Base-by-base conservation (phyloP, 257 asterid genomes). In the Gentiana straminea region DNA sequence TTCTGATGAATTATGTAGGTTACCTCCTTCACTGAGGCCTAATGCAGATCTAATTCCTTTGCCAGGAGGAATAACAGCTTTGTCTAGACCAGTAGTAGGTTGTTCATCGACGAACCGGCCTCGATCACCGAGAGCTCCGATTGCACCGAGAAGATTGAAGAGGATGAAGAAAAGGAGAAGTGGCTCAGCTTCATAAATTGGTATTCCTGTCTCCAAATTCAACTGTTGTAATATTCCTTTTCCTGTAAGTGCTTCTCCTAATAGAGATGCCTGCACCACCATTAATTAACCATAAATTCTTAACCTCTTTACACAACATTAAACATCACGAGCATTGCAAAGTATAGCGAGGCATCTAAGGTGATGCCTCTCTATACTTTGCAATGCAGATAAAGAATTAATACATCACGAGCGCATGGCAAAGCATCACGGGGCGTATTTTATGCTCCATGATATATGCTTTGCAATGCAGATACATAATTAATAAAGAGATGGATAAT, bases 171-270 rank as follows among this genome's bases (percentile, higher is more conserved):
- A 86, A 34, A 91, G 82, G 48, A 78, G 73, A 48, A 78, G 81
- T 24, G 84, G 84, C 65, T 78, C 84, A 33, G 84, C 84, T 65
- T 78, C 84, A 49, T 78, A 78, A 61, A 89, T 86, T 46, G 97
- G 97, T 55, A 89, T 80, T 41, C 97, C 97, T 47, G 98, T 91
- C 71, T 91, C 98, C 60, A 91, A 68, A 58, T 91, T 91, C 59
- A 87, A 57, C 62, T 91, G 98, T 59, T 94, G 8, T 52, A 90
- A 76, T 48, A 90, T 82, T 39, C 98, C 98, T 63, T 91, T 91
- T 33, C 98, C 96, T 2, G 98, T 91, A 41, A 91, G 1, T 51
- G 96, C 98, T 77, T 91, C 98, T 73, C 98, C 98, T 63, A 91
- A 52, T 47, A 91, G 63, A 12, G 98, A 91, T 61, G 98, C 94